Conservation (phyloP, 2,329 filamentous ascomycete species). For the Xylaria digitata region DNA sequence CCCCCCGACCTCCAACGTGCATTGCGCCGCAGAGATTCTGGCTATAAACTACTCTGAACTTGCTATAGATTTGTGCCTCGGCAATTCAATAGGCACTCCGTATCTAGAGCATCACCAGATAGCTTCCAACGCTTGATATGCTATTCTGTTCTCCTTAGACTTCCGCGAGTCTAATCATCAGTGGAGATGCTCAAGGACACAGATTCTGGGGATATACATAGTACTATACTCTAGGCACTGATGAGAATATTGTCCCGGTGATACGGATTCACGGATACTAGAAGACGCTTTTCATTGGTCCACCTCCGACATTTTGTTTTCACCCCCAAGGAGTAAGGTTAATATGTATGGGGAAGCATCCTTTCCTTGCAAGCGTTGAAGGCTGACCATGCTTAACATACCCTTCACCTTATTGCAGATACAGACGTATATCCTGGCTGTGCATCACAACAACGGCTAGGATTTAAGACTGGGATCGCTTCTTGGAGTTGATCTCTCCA, state of each 20-base stretch:
- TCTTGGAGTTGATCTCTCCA: constrained; percentile 27
- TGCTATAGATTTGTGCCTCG: constrained; percentile 15
- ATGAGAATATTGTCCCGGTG: not conserved
- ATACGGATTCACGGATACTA: constrained; percentile 11
- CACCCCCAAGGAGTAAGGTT: constrained; percentile 29
- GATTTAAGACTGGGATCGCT: constrained; percentile 21
- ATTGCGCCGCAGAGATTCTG: constrained; percentile 33
- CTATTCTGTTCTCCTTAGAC: not conserved
- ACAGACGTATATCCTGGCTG: constrained; percentile 26
- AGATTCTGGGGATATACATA: not conserved
- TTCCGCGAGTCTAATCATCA: not conserved
- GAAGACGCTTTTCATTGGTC: constrained; percentile 8
- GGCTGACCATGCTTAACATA: constrained; percentile 36
- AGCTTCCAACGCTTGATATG: not conserved
- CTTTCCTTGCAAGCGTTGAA: constrained; percentile 25
- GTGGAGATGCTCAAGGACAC: not conserved
- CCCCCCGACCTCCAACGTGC: constrained; percentile 30
- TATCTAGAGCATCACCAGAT: not conserved
- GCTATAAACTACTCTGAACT: constrained; percentile 18
- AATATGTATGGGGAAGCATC: constrained; percentile 29
- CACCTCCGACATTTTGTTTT: not conserved
- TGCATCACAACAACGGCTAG: constrained; percentile 26
- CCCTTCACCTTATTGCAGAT: constrained; percentile 32
- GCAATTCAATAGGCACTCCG: not conserved
- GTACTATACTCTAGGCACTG: not conserved